Evolutionary conservation across 208 protist species (phyloP).

Genomic region (Wallacemonas sp.): DNA sequence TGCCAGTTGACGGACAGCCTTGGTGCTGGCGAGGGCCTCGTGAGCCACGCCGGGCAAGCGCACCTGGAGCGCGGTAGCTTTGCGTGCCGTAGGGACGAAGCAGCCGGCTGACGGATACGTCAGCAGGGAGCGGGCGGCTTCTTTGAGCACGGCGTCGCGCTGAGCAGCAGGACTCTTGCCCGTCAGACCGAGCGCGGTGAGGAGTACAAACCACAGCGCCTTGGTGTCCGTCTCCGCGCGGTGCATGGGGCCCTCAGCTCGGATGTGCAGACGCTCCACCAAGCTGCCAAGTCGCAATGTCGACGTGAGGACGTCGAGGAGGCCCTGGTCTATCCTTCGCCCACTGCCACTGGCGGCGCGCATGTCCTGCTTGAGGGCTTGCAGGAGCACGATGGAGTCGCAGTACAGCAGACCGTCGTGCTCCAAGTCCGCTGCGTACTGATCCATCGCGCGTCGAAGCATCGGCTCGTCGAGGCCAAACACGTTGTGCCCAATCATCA

Average conservation of each 20-base stretch:
- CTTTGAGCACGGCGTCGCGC: constrained; percentile 44
- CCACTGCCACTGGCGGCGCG: constrained; percentile 2
- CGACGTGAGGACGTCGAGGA: constrained; percentile 57
- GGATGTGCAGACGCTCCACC: constrained; percentile 65
- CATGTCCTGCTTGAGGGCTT: constrained; percentile 44
- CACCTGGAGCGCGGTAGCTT: constrained; percentile 34
- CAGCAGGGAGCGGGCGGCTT: constrained; percentile 58
- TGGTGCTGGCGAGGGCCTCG: constrained; percentile 32
- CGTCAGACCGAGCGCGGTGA: constrained; percentile 45
- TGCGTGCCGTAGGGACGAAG: constrained; percentile 60
- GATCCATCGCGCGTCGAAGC: constrained; percentile 64
- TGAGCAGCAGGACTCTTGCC: constrained; percentile 38
- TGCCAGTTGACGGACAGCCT: constrained; percentile 33
- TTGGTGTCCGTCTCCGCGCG: constrained; percentile 84
- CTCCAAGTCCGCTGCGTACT: constrained; percentile 26
- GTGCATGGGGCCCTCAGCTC: constrained; percentile 69
- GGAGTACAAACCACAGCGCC: constrained; percentile 84
- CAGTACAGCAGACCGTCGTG: constrained; percentile 79
- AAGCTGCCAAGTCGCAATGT: constrained; percentile 69
- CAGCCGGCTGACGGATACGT: constrained; percentile 58
- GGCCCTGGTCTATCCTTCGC: constrained; percentile 23
- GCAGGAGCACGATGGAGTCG: constrained; percentile 73
- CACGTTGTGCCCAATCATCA: constrained; percentile 87
- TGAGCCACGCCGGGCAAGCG: constrained; percentile 63
- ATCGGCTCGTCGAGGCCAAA: constrained; percentile 86